Conservation (phyloP, 148 eudicot genomes). For the Vaccinium vitisidaea region DNA sequence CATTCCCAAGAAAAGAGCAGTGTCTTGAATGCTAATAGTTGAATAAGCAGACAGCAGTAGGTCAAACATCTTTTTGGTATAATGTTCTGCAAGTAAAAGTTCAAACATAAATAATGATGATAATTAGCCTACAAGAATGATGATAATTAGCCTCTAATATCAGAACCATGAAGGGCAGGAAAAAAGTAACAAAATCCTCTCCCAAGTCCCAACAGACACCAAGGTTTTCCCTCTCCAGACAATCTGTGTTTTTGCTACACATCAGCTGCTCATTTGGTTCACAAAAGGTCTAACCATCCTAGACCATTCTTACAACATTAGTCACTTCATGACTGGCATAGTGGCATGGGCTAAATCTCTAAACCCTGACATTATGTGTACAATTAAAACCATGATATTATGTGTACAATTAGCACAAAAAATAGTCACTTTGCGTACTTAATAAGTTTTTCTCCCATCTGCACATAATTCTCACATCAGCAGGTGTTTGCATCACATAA, state of each 20-base stretch:
- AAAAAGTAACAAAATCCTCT: background rate
- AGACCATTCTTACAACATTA: background rate
- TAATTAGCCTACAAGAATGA: background rate
- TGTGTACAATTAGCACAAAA: background rate
- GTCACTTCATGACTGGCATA: background rate
- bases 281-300: background rate
- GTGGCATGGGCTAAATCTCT: background rate
- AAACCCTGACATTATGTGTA: background rate
- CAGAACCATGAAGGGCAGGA: background rate
- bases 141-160: background rate
- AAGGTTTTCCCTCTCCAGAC: background rate
- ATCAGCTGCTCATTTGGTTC: background rate
- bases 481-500: background rate
- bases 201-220: background rate
- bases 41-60: slow-evolving; percentile 81
- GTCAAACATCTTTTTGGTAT: slow-evolving; percentile 83
- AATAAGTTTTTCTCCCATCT: background rate
- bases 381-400: background rate
- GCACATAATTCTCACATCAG: background rate
- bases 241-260: background rate
- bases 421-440: background rate
- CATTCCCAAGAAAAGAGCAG: slow-evolving; percentile 82
- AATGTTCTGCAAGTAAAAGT: slow-evolving; percentile 46
- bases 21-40: slow-evolving; percentile 74
- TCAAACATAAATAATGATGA: background rate